Conservation (phyloP, 2,329 filamentous ascomycete genomes). For the Pseudogymnoascus pannorum region DNA sequence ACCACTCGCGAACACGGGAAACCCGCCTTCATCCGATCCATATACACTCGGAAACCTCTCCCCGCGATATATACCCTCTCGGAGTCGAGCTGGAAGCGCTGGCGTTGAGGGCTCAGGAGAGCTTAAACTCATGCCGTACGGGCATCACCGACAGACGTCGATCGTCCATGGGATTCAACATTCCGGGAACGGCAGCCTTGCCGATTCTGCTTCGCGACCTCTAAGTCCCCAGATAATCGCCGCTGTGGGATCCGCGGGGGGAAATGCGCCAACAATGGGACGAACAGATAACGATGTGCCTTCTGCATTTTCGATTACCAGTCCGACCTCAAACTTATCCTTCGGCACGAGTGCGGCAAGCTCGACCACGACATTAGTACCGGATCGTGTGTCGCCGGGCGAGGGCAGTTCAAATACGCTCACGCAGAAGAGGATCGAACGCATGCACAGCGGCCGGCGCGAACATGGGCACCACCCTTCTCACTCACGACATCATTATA, state of each 20-base stretch:
- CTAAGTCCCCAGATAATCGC: conserved; percentile 82
- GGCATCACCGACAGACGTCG: conserved; percentile 91
- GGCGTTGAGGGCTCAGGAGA: not conserved
- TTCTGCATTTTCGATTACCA: conserved; percentile 19
- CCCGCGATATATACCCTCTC: not conserved
- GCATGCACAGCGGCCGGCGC: conserved; percentile 60
- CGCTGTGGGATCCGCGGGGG: conserved; percentile 43
- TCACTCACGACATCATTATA: conserved; percentile 57
- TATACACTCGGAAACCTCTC: not conserved
- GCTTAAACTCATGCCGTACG: conserved; percentile 41
- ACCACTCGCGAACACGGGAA: not conserved
- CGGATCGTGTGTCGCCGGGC: conserved; percentile 32
- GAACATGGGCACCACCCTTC: conserved; percentile 70
- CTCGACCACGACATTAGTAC: conserved; percentile 26
- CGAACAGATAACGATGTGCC: conserved; percentile 19
- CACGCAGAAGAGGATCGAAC: conserved; percentile 48
- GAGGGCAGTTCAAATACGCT: conserved; percentile 39
- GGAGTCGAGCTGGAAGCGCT: not conserved
- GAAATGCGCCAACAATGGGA: conserved; percentile 27
- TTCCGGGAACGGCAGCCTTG: conserved; percentile 78
- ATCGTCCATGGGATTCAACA: conserved; percentile 97
- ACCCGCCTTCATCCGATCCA: not conserved
- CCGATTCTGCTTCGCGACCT: conserved; percentile 73
- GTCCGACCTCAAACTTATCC: conserved; percentile 19
- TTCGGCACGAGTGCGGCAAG: conserved; percentile 23